These are phyloP conservation scores for Monosporascus sp. DNA, from an alignment of 2,329 filamentous ascomycete genomes.

Conservation along the genomic window DNA sequence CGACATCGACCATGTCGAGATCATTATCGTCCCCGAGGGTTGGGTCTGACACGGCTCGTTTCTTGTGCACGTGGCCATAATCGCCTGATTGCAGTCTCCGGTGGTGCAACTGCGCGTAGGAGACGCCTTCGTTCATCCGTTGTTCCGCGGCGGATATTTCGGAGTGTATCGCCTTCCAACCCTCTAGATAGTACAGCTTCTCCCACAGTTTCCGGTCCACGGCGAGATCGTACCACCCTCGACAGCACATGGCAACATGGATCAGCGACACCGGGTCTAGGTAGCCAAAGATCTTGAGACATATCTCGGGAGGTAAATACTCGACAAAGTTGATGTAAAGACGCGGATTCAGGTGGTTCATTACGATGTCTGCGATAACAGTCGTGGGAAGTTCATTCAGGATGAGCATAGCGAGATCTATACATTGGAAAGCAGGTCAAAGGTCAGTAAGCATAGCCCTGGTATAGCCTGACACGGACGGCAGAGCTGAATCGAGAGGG, in stretches of 20 bases:
- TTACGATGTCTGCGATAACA: constrained; percentile 70
- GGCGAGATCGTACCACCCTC: constrained; percentile 74
- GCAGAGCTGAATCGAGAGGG: constrained; percentile 1
- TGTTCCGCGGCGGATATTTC: constrained; percentile 66
- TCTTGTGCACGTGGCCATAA: constrained; percentile 49
- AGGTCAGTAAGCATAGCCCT: background rate
- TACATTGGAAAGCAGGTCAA: constrained; percentile 12
- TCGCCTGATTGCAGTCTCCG: constrained; percentile 38
- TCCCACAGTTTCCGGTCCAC: constrained; percentile 85
- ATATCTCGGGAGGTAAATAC: constrained; percentile 84
- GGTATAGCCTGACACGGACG: background rate
- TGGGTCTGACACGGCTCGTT: constrained; percentile 43
- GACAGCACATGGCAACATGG: constrained; percentile 71
- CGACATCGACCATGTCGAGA: constrained; percentile 41
- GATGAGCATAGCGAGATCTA: constrained; percentile 76
- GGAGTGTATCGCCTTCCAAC: constrained; percentile 67
- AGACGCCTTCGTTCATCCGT: constrained; percentile 42
- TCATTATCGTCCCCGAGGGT: constrained; percentile 38
- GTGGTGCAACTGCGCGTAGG: constrained; percentile 32
- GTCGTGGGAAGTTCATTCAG: constrained; percentile 75
- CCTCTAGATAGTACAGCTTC: constrained; percentile 73
- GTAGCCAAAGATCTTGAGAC: constrained; percentile 80
- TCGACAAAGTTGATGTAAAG: constrained; percentile 90
- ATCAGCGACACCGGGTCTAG: constrained; percentile 78
- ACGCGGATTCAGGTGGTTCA: constrained; percentile 68